phyloP scores from a whole-genome alignment of 139 green algal species.

The Chlorella sp. region DNA sequence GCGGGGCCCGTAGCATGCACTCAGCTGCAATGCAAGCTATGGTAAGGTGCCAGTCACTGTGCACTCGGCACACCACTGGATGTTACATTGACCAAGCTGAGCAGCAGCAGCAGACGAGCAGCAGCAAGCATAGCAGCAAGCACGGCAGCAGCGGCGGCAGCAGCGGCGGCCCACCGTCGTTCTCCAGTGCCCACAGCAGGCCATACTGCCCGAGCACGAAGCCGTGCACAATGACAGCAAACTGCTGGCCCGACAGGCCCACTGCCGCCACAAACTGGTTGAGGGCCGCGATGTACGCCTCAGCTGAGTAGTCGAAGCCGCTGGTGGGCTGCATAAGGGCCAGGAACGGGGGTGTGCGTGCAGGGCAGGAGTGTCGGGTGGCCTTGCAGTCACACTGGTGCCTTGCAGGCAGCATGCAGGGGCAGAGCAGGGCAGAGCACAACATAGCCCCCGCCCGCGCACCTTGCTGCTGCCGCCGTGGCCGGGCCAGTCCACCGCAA shows the following conservation, averaged over 20 bases:
- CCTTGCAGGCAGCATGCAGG: too few species aligned
- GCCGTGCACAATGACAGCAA: conserved; percentile 63
- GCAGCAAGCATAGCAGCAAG: too few species aligned
- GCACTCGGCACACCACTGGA: too few species aligned
- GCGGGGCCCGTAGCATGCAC: too few species aligned
- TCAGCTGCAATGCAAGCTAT: too few species aligned
- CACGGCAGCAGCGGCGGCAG: too few species aligned
- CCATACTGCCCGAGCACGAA: conserved; percentile 80
- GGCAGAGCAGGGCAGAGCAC: too few species aligned
- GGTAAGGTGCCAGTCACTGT: too few species aligned
- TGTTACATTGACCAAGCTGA: too few species aligned
- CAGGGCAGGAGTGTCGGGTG: neutral
- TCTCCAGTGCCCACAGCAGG: conserved; percentile 69
- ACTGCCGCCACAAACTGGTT: conserved; percentile 56
- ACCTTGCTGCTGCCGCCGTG: conserved; percentile 73
- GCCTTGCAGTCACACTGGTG: too few species aligned
- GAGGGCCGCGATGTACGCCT: conserved; percentile 59
- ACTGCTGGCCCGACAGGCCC: conserved; percentile 55
- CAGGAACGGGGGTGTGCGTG: neutral
- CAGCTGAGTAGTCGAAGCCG: conserved; percentile 62
- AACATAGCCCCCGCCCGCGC: neutral
- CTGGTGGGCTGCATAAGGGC: conserved; percentile 28
- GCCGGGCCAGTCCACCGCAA: conserved; percentile 79
- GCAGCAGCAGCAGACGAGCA: too few species aligned
- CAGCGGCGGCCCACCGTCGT: conserved; percentile 18